Conservation (phyloP, 257 asterid species). For the Solanum okadae region DNA sequence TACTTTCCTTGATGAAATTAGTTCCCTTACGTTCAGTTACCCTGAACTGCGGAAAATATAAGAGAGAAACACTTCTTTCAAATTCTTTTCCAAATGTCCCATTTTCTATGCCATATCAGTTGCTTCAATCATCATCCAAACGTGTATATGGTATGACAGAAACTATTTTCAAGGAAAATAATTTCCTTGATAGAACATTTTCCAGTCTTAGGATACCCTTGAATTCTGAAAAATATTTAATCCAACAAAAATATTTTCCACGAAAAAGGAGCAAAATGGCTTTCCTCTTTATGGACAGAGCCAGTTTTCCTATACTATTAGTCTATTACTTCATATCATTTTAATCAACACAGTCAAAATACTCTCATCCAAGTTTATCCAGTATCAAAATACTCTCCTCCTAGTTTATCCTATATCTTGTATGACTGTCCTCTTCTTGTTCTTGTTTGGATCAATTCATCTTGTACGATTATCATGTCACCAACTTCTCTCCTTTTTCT, state of each 20-base stretch:
- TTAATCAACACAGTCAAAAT: background rate
- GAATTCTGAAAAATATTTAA: background rate
- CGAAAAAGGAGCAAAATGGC: background rate
- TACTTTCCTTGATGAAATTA: background rate
- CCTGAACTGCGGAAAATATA: background rate
- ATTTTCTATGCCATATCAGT: background rate
- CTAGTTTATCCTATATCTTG: background rate
- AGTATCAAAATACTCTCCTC: background rate
- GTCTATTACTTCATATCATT: background rate
- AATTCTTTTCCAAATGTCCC: background rate
- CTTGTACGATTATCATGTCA: background rate
- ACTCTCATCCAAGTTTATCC: background rate
- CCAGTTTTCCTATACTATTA: background rate
- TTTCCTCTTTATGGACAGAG: background rate
- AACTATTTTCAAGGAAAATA: background rate
- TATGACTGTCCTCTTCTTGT: background rate
- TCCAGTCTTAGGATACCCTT: background rate
- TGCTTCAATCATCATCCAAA: background rate
- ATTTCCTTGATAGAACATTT: background rate
- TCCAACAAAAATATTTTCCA: background rate
- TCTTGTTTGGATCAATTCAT: background rate
- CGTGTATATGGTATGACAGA: background rate
- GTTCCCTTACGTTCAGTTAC: background rate
- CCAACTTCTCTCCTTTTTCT: background rate
- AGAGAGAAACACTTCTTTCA: background rate